Percentiles rank a stretch among this genome's conserved stretches.
These are phyloP conservation scores for Pestalotiopsis sp. DNA, from an alignment of 2,329 filamentous ascomycete species.

Conservation along the genomic window DNA sequence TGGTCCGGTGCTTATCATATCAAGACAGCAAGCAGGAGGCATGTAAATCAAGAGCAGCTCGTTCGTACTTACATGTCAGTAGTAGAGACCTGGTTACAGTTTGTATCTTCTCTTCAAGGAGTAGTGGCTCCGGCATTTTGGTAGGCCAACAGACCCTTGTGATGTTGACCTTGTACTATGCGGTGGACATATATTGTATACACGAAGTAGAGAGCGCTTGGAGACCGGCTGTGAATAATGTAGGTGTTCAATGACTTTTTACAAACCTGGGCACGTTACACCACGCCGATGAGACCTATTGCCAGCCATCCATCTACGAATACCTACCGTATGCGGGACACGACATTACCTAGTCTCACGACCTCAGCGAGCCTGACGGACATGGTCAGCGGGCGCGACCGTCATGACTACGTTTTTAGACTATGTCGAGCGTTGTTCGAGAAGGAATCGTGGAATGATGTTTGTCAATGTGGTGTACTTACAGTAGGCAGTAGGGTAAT, in stretches of 20 bases:
- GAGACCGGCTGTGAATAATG: no score
- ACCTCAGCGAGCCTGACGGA: neutral
- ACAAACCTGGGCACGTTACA: no score
- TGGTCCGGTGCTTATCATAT: no score
- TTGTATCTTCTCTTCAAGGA: neutral
- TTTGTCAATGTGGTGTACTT: neutral
- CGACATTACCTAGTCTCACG: no score
- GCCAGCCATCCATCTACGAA: neutral
- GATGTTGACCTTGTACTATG: no score
- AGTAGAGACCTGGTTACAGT: neutral
- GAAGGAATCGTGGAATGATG: neutral
- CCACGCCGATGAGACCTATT: no score
- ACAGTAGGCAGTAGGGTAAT: no score
- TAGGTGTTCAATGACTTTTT: no score
- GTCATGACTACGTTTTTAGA: neutral
- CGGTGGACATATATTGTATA: no score
- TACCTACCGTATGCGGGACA: neutral
- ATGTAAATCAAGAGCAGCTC: neutral
- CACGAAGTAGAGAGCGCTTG: no score
- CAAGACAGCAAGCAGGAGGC: no score
- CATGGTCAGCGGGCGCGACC: neutral
- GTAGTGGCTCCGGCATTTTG: neutral
- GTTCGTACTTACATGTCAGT: neutral
- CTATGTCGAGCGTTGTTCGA: neutral
- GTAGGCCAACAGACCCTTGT: neutral